phyloP scores from a whole-genome alignment of 139 green algal species.

The Pycnococcus provasolii region DNA sequence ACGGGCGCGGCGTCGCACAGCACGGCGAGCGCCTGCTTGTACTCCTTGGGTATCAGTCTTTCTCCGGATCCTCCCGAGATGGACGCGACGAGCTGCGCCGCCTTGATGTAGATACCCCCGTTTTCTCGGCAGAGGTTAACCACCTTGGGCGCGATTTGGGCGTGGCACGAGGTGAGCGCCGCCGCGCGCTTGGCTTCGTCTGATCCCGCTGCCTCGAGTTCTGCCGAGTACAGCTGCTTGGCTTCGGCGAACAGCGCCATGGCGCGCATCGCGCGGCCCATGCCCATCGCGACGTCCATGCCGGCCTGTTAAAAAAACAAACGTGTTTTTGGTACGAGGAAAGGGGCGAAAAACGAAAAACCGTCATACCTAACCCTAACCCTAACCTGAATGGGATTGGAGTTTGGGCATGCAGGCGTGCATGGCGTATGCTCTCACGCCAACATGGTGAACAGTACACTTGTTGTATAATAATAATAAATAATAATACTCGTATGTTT shows the following conservation, averaged over 20 bases:
- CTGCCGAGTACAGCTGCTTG: neutral
- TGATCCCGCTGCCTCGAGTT: neutral
- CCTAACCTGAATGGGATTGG: no score
- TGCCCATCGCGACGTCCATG: constrained; percentile 7
- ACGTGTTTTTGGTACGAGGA: no score
- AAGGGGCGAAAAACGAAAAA: no score
- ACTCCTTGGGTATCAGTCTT: constrained; percentile 46
- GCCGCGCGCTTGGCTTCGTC: neutral
- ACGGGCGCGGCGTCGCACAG: constrained; percentile 61
- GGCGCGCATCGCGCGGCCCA: constrained; percentile 6
- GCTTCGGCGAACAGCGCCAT: constrained; percentile 4
- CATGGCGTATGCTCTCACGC: no score
- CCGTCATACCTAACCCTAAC: no score
- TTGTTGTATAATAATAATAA: no score
- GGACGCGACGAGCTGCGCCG: constrained; percentile 55
- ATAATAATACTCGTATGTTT: no score
- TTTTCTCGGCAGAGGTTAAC: constrained; percentile 50
- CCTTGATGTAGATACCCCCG: constrained; percentile 80
- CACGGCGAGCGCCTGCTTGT: constrained; percentile 46
- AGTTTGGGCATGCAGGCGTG: no score
- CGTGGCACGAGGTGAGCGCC: neutral
- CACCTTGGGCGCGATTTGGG: constrained; percentile 9
- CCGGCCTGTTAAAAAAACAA: neutral
- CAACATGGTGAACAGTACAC: no score
- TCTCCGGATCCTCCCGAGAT: constrained; percentile 24